A percentile compares a stretch with the other conserved stretches of the same genome.
These are phyloP conservation scores for Rhizophlyctis rosea DNA, from an alignment of 192 early-diverging fungal species.

Conservation along the genomic window DNA sequence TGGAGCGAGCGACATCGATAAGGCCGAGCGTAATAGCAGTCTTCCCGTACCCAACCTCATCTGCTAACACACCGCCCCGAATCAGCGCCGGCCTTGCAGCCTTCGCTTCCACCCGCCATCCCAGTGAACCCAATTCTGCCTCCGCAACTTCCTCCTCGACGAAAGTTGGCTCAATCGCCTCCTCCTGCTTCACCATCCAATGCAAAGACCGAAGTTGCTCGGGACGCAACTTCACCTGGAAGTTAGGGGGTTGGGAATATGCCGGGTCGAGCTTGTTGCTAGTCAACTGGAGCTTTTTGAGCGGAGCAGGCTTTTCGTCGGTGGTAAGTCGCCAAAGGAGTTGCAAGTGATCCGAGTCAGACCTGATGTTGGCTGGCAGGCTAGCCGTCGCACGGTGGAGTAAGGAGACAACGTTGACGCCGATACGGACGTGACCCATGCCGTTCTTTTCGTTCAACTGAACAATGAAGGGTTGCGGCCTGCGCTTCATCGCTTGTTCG, in stretches of 20 bases:
- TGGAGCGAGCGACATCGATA: slow-evolving; percentile 26
- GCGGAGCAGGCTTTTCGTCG: not conserved
- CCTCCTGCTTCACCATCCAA: slow-evolving; percentile 46
- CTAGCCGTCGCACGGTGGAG: slow-evolving; percentile 37
- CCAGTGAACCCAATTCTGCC: slow-evolving; percentile 31
- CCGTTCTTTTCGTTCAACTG: slow-evolving; percentile 22
- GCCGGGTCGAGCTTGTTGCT: slow-evolving; percentile 33
- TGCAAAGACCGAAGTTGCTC: slow-evolving; percentile 45
- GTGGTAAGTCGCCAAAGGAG: slow-evolving; percentile 37
- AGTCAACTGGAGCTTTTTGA: slow-evolving; percentile 18
- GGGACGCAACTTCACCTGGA: slow-evolving; percentile 34
- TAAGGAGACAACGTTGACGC: slow-evolving; percentile 38
- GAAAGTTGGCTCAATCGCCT: slow-evolving; percentile 23
- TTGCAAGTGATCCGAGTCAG: not conserved
- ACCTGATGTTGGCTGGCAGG: slow-evolving; percentile 1
- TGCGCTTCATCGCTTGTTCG: slow-evolving; percentile 41
- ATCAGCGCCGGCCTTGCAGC: slow-evolving; percentile 31
- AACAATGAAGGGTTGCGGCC: slow-evolving; percentile 37
- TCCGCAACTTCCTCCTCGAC: slow-evolving; percentile 45
- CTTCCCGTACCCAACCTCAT: slow-evolving; percentile 50
- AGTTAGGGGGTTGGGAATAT: slow-evolving; percentile 40
- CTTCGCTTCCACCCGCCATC: slow-evolving; percentile 39
- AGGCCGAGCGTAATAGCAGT: slow-evolving; percentile 47
- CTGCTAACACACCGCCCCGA: slow-evolving; percentile 46
- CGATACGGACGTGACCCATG: slow-evolving; percentile 30